Conservation (phyloP, 768 basidiomycete species). For the Holtermanniella nyarrowii region DNA sequence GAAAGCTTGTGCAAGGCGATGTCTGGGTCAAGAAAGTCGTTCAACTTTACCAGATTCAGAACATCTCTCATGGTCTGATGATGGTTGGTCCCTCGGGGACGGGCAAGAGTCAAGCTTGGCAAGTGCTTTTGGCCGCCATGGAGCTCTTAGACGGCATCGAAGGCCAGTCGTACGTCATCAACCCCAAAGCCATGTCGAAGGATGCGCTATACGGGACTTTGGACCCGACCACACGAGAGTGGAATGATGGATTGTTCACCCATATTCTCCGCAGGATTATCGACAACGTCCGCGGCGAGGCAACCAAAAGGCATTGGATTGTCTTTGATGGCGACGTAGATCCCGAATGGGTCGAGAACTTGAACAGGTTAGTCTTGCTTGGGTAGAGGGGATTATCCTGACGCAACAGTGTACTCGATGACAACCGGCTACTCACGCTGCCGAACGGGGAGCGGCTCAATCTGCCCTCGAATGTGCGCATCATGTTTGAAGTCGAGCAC, state of each 20-base stretch:
- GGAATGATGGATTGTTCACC: conserved; percentile 98
- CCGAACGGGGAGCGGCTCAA: conserved; percentile 98
- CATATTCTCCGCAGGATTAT: conserved; percentile 95
- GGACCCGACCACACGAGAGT: conserved; percentile 93
- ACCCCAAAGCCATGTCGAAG: conserved; percentile 98
- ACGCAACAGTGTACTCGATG: conserved; percentile 74
- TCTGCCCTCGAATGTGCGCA: conserved; percentile 88
- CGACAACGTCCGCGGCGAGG: conserved; percentile 96
- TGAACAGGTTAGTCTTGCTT: conserved; percentile 66
- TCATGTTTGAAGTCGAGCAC: conserved; percentile 99
- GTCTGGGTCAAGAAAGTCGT: conserved; percentile 91
- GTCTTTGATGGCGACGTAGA: conserved; percentile 99
- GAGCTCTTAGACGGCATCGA: conserved; percentile 85
- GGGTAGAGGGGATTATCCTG: not conserved
- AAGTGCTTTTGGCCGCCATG: conserved; percentile 77
- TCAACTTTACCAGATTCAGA: conserved; percentile 97
- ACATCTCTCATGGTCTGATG: conserved; percentile 99
- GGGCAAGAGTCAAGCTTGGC: conserved; percentile 96
- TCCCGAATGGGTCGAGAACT: conserved; percentile 99
- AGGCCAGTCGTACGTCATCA: conserved; percentile 90
- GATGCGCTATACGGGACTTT: conserved; percentile 94
- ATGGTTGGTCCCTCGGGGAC: conserved; percentile 98
- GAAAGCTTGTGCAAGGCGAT: conserved; percentile 73
- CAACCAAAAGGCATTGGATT: conserved; percentile 94
- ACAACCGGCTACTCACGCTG: conserved; percentile 92